A percentile compares a stretch with the other conserved stretches of the same genome.
phyloP scores from a whole-genome alignment of 2,329 filamentous ascomycete species.

The Sclerotinia nivalis region DNA sequence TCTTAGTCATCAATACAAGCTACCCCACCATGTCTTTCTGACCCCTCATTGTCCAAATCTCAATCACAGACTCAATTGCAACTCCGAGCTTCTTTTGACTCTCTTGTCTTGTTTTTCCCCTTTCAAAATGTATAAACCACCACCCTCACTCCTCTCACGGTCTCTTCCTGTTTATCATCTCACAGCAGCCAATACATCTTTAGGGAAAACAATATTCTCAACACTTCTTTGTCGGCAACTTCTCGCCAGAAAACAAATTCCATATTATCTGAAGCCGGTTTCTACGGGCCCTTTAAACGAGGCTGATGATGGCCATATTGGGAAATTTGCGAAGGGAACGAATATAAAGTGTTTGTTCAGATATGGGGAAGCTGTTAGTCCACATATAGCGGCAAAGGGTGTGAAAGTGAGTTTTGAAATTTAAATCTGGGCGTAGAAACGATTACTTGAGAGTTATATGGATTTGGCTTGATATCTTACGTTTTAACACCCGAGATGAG shows the following conservation, averaged over 20 bases:
- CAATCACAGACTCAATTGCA: neutral
- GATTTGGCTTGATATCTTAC: neutral
- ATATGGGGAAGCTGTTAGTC: constrained; percentile 73
- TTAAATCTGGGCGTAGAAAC: neutral
- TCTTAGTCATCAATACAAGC: neutral
- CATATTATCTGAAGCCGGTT: constrained; percentile 72
- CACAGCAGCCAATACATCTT: constrained; percentile 18
- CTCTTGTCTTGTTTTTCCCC: neutral
- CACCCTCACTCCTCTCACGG: constrained; percentile 14
- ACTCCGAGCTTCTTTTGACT: neutral
- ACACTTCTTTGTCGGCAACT: constrained; percentile 20
- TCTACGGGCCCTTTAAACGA: constrained; percentile 72
- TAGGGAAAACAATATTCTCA: constrained; percentile 24
- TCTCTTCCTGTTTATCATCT: constrained; percentile 19
- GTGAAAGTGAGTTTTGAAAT: constrained; percentile 16
- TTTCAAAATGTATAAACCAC: constrained; percentile 17
- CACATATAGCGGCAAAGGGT: constrained; percentile 66
- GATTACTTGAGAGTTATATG: neutral
- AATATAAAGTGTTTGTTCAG: constrained; percentile 66
- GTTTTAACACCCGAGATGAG: neutral
- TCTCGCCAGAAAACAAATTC: constrained; percentile 8
- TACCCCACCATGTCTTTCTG: constrained; percentile 11
- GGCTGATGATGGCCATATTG: constrained; percentile 66
- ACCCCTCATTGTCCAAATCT: neutral
- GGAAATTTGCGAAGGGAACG: constrained; percentile 54